Percentiles rank a stretch among this genome's conserved stretches.
Evolutionary conservation across 192 early-diverging fungal species (phyloP).

Genomic region (Backusella mclennaniae): DNA sequence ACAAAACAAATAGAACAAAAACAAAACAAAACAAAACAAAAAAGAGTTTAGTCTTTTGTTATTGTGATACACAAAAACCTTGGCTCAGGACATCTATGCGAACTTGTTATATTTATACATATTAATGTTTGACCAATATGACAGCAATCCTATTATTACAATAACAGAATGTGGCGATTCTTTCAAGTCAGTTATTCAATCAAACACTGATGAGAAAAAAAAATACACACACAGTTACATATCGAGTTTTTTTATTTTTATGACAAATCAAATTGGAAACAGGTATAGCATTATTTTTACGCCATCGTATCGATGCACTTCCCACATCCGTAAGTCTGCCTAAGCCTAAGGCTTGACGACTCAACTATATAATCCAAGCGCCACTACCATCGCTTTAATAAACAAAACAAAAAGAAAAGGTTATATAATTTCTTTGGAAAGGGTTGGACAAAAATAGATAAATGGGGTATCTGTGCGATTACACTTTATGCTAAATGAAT

Average conservation of each 20-base stretch:
- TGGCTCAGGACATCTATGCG: neutral
- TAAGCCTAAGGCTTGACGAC: neutral
- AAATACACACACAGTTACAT: neutral
- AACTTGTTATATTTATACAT: constrained; percentile 3
- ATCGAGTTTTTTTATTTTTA: neutral
- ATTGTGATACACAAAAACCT: neutral
- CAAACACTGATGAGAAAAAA: neutral
- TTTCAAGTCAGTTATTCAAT: neutral
- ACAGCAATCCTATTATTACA: neutral
- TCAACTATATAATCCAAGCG: neutral
- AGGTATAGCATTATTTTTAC: neutral
- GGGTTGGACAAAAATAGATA: neutral
- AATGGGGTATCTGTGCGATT: neutral
- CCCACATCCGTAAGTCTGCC: neutral
- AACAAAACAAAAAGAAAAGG: neutral
- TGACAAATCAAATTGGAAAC: neutral
- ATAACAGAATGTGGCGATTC: neutral
- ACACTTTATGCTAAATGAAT: neutral
- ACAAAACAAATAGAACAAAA: neutral
- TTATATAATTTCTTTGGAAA: neutral
- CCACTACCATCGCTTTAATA: neutral
- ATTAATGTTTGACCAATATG: constrained; percentile 5
- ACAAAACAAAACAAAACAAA: neutral
- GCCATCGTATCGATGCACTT: neutral
- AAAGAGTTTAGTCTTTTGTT: neutral